Percentiles rank a stretch among this genome's conserved stretches.
These are phyloP conservation scores for Lepidium aucheri DNA, from an alignment of 345 rosid genomes.

Conservation along the genomic window DNA sequence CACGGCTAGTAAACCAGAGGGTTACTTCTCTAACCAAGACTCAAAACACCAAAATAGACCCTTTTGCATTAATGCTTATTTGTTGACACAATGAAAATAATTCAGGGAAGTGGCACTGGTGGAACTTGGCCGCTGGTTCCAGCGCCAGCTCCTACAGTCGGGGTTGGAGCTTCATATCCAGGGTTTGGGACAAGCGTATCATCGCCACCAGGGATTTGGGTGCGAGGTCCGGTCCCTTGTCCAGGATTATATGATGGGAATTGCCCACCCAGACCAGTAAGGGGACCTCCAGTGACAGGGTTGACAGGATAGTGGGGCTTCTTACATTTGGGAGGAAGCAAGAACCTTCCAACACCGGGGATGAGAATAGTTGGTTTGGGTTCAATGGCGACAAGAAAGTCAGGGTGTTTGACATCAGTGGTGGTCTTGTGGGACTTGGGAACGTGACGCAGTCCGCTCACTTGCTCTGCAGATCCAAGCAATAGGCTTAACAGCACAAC, in stretches of 20 bases:
- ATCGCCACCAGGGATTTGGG: slow-evolving; percentile 53
- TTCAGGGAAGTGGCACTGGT: slow-evolving; percentile 35
- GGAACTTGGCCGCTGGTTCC: slow-evolving; percentile 28
- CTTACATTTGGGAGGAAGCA: slow-evolving; percentile 39
- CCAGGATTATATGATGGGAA: slow-evolving; percentile 24
- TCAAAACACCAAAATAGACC: neutral
- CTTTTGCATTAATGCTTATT: slow-evolving; percentile 25
- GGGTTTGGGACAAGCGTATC: slow-evolving; percentile 60
- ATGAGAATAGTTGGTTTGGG: slow-evolving; percentile 38
- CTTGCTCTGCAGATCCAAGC: slow-evolving; percentile 33
- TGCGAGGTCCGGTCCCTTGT: slow-evolving; percentile 18
- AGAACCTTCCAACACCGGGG: slow-evolving; percentile 60
- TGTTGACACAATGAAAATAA: neutral
- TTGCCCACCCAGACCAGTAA: slow-evolving; percentile 23
- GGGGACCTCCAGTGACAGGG: slow-evolving; percentile 30
- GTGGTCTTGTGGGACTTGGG: slow-evolving; percentile 29
- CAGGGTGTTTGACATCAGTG: slow-evolving; percentile 51
- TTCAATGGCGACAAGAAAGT: slow-evolving; percentile 31
- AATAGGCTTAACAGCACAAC: slow-evolving; percentile 17
- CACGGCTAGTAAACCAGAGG: slow-evolving; percentile 1
- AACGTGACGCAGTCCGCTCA: slow-evolving; percentile 35
- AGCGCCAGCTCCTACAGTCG: slow-evolving; percentile 23
- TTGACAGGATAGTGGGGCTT: slow-evolving; percentile 21
- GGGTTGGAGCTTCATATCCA: slow-evolving; percentile 49
- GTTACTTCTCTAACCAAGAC: slow-evolving; percentile 3